phyloP scores from a whole-genome alignment of 108 stramenopile species.

The Fistulifera pelliculosa region DNA sequence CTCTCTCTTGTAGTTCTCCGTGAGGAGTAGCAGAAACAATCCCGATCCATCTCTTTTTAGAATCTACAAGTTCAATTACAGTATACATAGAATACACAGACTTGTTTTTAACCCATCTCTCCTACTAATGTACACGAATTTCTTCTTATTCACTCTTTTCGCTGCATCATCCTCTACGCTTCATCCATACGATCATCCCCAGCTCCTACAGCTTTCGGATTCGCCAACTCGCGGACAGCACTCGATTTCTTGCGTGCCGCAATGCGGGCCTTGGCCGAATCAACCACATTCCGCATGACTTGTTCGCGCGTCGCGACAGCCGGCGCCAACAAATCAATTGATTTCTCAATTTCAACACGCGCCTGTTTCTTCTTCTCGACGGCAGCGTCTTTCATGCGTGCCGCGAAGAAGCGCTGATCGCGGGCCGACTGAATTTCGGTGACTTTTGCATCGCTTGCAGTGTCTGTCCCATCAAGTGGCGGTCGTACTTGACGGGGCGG shows the following conservation, averaged over 20 bases:
- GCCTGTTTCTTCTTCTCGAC: slow-evolving; percentile 82
- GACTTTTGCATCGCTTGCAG: slow-evolving; percentile 95
- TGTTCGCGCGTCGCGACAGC: slow-evolving; percentile 75
- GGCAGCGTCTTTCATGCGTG: slow-evolving; percentile 84
- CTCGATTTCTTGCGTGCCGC: slow-evolving; percentile 60
- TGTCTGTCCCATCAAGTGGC: slow-evolving; percentile 94
- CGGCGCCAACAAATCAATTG: slow-evolving; percentile 80
- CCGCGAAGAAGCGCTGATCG: slow-evolving; percentile 77
- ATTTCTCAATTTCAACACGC: slow-evolving; percentile 84
- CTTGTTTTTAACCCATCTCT: too few species aligned
- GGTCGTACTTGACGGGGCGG: slow-evolving; percentile 95
- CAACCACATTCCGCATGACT: slow-evolving; percentile 86
- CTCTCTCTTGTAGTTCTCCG: too few species aligned
- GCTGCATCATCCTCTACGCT: too few species aligned
- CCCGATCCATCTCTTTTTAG: too few species aligned
- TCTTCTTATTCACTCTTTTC: too few species aligned
- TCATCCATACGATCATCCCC: too few species aligned
- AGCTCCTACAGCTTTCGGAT: too few species aligned
- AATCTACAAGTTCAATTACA: too few species aligned
- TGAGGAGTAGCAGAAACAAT: too few species aligned
- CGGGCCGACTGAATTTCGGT: slow-evolving; percentile 77
- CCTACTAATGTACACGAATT: too few species aligned
- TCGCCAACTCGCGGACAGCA: too few species aligned
- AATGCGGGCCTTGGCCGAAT: slow-evolving; percentile 66
- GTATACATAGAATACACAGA: too few species aligned